phyloP scores from a whole-genome alignment of 179 eudicot species.

The Beta lomatogona region DNA sequence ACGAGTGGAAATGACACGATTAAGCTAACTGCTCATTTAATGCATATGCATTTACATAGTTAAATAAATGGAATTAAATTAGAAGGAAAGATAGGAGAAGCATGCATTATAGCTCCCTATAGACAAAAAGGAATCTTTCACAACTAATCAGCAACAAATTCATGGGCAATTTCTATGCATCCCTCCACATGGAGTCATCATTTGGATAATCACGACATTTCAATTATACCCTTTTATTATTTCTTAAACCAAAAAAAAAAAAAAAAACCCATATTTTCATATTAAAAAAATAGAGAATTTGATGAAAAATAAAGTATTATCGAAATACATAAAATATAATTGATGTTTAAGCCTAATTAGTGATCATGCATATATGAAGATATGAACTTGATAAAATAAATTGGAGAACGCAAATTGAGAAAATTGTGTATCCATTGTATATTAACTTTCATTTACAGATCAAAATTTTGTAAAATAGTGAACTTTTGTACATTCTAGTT shows the following conservation, averaged over 20 bases:
- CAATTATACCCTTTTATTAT: slow-evolving; percentile 34
- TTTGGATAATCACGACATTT: neutral
- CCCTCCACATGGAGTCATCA: neutral
- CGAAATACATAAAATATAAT: no score
- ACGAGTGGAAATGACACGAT: neutral
- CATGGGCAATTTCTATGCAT: neutral
- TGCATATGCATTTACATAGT: neutral
- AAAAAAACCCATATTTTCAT: neutral
- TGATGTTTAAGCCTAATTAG: no score
- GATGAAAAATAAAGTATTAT: neutral
- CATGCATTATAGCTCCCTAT: neutral
- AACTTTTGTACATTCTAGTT: slow-evolving; percentile 25
- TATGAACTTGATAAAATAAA: neutral
- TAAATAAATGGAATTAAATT: slow-evolving; percentile 16
- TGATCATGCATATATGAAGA: neutral
- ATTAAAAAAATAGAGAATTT: slow-evolving; percentile 4
- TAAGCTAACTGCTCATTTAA: neutral
- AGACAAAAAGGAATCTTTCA: neutral
- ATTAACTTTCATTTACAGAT: neutral
- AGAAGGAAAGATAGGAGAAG: neutral
- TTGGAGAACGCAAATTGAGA: neutral
- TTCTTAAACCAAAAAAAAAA: slow-evolving; percentile 32
- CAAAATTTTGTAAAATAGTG: neutral
- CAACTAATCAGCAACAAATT: neutral
- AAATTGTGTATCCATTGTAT: slow-evolving; percentile 3